These are phyloP conservation scores for Infundibulicybe gibba DNA, from an alignment of 768 basidiomycete genomes.

Conservation along the genomic window DNA sequence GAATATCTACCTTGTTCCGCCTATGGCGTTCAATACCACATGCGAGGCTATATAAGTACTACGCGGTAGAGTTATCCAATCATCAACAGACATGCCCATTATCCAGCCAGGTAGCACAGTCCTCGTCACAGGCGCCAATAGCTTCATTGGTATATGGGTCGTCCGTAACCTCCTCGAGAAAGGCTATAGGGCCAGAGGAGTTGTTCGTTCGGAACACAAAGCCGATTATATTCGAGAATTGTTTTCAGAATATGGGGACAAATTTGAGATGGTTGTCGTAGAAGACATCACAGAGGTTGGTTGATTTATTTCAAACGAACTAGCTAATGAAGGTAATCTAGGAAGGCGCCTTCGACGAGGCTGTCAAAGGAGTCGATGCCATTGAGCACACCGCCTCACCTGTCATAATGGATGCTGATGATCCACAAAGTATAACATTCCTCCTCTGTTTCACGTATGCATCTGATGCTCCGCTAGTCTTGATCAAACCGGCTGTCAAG, in stretches of 20 bases:
- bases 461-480: constrained; percentile 27
- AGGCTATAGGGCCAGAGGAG: constrained; percentile 23
- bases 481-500: constrained; percentile 65
- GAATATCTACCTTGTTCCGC: too few relatives aligned
- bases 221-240: constrained; percentile 13
- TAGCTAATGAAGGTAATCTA: constrained; percentile 12
- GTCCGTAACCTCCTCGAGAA: constrained; percentile 21
- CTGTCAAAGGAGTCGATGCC: constrained; percentile 71
- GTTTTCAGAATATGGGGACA: constrained; percentile 19
- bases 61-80: too few relatives aligned
- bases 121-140: constrained; percentile 26
- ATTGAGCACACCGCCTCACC: constrained; percentile 72
- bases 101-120: constrained; percentile 16
- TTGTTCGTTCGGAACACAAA: constrained; percentile 20
- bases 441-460: not conserved
- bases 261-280: constrained; percentile 21
- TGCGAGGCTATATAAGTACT: too few relatives aligned
- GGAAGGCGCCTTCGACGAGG: constrained; percentile 76
- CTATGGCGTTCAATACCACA: too few relatives aligned
- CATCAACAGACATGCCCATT: constrained; percentile 12
- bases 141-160: constrained; percentile 26
- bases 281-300: constrained; percentile 18
- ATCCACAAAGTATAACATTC: constrained; percentile 29
- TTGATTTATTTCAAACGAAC: not conserved
- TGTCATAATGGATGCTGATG: constrained; percentile 38